A percentile compares a stretch with the other conserved stretches of the same genome.
Evolutionary conservation across 768 basidiomycete genomes (phyloP).

Genomic region (Ramaria rubella): DNA sequence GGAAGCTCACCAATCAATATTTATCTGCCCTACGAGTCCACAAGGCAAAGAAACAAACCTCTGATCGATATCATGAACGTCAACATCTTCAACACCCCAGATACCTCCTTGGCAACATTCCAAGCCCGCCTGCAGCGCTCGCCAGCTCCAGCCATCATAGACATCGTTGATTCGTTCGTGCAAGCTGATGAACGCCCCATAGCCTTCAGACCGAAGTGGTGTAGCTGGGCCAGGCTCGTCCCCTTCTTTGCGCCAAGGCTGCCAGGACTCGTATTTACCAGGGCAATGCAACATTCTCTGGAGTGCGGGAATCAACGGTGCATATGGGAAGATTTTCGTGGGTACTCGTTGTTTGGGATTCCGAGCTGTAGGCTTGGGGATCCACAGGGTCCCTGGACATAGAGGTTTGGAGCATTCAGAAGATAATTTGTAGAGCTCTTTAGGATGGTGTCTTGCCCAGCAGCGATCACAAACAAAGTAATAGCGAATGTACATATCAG

Average conservation of each 20-base stretch:
- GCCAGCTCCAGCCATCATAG: conserved; percentile 24
- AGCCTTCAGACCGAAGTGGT: conserved; percentile 11
- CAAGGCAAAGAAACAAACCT: neutral
- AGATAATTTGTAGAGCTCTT: conserved; percentile 1
- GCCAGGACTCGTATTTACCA: conserved; percentile 21
- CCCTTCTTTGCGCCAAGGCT: conserved; percentile 18
- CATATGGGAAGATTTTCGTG: conserved; percentile 19
- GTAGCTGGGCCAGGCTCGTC: conserved; percentile 15
- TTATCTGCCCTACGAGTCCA: conserved; percentile 20
- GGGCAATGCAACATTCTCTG: conserved; percentile 16
- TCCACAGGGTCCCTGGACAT: conserved; percentile 1
- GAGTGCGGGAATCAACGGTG: conserved; percentile 13
- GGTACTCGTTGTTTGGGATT: conserved; percentile 17
- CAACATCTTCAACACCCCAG: too few species aligned
- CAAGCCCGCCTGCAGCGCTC: conserved; percentile 19
- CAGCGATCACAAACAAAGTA: conserved; percentile 18
- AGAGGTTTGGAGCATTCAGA: conserved; percentile 14
- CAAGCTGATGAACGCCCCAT: conserved; percentile 9
- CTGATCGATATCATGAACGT: too few species aligned
- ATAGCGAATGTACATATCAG: conserved; percentile 17
- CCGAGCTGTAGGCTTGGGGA: conserved; percentile 9
- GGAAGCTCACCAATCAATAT: conserved; percentile 20
- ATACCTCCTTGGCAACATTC: conserved; percentile 12
- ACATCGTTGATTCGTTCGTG: conserved; percentile 18
- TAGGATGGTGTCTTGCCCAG: conserved; percentile 18